Evolutionary conservation across 106 monocot species (phyloP).

Genomic region (Alisma plantagoaquatica): DNA sequence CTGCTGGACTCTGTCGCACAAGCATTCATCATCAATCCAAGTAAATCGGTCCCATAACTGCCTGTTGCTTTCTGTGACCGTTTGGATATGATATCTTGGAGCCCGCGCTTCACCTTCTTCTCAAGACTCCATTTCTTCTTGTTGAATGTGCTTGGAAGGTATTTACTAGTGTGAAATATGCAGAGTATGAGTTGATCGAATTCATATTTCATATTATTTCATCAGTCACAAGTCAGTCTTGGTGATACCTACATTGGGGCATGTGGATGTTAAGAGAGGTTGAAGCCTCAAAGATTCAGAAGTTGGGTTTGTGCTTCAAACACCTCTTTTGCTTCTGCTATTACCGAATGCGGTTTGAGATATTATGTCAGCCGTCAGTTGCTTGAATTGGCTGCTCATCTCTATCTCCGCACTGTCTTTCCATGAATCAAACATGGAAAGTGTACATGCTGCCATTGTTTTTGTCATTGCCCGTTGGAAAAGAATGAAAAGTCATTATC

Average conservation of each 20-base stretch:
- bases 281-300: too few species aligned
- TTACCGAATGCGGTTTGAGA: constrained; percentile 50
- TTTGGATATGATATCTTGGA: constrained; percentile 3
- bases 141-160: constrained; percentile 5
- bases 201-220: too few species aligned
- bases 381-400: constrained; percentile 21
- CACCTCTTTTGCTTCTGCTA: constrained; percentile 43
- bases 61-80: not conserved
- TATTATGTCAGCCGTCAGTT: constrained; percentile 56
- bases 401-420: not conserved
- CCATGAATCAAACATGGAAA: constrained; percentile 9
- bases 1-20: constrained; percentile 17
- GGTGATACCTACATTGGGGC: too few species aligned
- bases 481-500: not conserved
- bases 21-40: constrained; percentile 61
- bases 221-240: too few species aligned
- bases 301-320: constrained; percentile 44
- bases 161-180: not conserved
- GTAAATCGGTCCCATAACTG: constrained; percentile 14
- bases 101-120: not conserved
- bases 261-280: too few species aligned
- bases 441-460: constrained; percentile 4
- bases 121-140: constrained; percentile 5
- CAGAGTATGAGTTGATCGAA: too few species aligned
- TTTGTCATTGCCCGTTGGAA: not conserved